Percentiles rank a stretch among this genome's conserved stretches.
Evolutionary conservation across 768 basidiomycete genomes (phyloP).

Genomic region (Panus rudis): DNA sequence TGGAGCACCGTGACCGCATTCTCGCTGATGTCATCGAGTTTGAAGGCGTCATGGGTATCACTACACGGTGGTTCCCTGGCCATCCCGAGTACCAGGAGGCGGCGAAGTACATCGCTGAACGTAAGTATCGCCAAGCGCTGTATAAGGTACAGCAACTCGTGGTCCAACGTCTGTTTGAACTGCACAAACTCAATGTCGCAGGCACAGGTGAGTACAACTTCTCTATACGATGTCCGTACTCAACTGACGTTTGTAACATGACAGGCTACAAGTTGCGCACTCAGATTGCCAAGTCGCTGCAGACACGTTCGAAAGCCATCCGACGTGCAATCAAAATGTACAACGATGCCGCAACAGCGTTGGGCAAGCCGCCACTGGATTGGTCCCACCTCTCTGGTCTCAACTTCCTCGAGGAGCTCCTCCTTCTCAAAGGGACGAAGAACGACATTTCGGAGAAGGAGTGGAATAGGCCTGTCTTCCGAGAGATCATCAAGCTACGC

Average conservation of each 20-base stretch:
- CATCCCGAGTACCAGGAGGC: conserved; percentile 18
- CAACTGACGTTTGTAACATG: no score
- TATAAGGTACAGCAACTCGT: conserved; percentile 29
- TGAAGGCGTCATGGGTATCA: conserved; percentile 21
- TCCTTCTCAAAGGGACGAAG: conserved; percentile 17
- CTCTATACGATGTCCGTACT: no score
- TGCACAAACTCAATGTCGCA: conserved; percentile 30
- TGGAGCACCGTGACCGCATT: no score
- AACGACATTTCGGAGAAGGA: conserved; percentile 15
- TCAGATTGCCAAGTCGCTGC: conserved; percentile 24
- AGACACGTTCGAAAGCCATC: conserved; percentile 15
- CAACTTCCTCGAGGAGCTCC: conserved; percentile 22
- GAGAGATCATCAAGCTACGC: conserved; percentile 14
- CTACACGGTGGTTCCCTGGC: conserved; percentile 20
- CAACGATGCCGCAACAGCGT: conserved; percentile 18
- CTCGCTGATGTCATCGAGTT: no score
- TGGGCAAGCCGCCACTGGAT: conserved; percentile 16
- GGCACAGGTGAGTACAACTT: conserved; percentile 29
- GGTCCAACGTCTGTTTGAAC: conserved; percentile 30
- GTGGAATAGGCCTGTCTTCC: conserved; percentile 20
- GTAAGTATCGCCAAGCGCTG: conserved; percentile 24
- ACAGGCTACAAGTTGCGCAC: conserved; percentile 23
- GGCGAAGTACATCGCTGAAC: conserved; percentile 10
- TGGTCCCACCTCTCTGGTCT: conserved; percentile 19
- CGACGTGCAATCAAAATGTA: conserved; percentile 19